phyloP scores from a whole-genome alignment of 352 stramenopile species.

The Elongisporangium undulatum region DNA sequence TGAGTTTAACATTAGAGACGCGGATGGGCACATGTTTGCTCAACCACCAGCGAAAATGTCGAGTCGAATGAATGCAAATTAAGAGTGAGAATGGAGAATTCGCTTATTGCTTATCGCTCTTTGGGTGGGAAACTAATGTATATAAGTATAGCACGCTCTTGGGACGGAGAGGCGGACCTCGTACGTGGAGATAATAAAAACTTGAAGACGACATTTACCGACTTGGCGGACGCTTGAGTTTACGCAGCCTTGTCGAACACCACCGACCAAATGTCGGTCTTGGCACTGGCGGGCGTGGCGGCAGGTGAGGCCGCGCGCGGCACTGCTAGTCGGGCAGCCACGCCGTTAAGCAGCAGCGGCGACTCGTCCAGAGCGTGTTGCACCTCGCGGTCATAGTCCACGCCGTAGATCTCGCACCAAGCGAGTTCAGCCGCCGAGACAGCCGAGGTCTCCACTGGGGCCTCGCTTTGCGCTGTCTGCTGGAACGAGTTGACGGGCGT shows the following conservation, averaged over 20 bases:
- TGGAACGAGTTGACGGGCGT: constrained; percentile 27
- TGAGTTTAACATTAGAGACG: background rate
- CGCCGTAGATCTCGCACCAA: constrained; percentile 74
- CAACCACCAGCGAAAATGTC: background rate
- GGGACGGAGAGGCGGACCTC: background rate
- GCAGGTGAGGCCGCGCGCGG: constrained; percentile 4
- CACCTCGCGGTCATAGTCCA: constrained; percentile 71
- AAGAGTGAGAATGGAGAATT: background rate
- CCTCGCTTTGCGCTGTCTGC: constrained; percentile 14
- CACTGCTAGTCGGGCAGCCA: constrained; percentile 1
- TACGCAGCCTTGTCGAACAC: constrained; percentile 25
- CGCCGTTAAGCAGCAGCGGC: constrained; percentile 32
- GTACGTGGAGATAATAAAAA: constrained; percentile 10
- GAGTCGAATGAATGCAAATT: background rate
- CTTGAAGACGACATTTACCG: constrained; percentile 5
- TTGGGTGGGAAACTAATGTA: background rate
- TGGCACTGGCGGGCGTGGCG: constrained; percentile 5
- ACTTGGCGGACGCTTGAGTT: constrained; percentile 1
- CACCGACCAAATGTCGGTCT: constrained; percentile 48
- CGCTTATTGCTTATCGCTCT: background rate
- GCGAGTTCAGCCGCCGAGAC: constrained; percentile 52
- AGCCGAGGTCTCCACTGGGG: constrained; percentile 8
- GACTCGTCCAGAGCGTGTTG: constrained; percentile 53
- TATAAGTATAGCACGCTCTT: background rate
- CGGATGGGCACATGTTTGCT: background rate